Evolutionary conservation across 352 stramenopile genomes (phyloP).

Genomic region (Pythium aquatile): DNA sequence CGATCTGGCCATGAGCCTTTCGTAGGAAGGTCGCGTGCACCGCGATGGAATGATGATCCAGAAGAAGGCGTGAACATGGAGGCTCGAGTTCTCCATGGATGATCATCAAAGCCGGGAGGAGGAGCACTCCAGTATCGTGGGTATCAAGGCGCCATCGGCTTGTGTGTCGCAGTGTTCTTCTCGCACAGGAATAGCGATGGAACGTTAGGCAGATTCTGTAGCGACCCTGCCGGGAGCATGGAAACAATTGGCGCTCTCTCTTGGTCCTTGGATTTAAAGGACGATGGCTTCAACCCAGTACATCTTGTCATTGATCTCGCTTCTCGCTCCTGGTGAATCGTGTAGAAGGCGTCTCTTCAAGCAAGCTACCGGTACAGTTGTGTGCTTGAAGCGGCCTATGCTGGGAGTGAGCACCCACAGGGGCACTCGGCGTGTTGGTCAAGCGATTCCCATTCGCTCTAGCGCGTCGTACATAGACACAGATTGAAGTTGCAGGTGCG

Average conservation of each 20-base stretch:
- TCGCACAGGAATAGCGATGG: background rate
- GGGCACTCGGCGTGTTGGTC: background rate
- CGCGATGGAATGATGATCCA: background rate
- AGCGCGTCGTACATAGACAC: background rate
- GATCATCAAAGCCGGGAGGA: background rate
- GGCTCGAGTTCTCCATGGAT: background rate
- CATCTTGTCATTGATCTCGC: background rate
- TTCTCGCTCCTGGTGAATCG: background rate
- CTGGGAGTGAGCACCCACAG: background rate
- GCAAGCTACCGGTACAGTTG: too few species aligned
- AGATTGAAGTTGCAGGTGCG: background rate
- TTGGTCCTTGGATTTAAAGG: background rate
- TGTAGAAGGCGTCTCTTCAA: background rate
- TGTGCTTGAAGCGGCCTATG: background rate
- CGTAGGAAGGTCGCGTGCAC: background rate
- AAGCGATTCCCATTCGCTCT: background rate
- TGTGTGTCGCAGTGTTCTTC: conserved; percentile 1
- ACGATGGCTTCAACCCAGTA: background rate
- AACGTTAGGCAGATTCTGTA: background rate
- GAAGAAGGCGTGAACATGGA: background rate
- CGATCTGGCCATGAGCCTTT: background rate
- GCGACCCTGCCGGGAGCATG: background rate
- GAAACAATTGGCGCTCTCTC: background rate
- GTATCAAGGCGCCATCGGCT: background rate
- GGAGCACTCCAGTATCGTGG: background rate